Conservation (phyloP, 1,284 basidiomycete genomes). For the Heimioporus retisporus region DNA sequence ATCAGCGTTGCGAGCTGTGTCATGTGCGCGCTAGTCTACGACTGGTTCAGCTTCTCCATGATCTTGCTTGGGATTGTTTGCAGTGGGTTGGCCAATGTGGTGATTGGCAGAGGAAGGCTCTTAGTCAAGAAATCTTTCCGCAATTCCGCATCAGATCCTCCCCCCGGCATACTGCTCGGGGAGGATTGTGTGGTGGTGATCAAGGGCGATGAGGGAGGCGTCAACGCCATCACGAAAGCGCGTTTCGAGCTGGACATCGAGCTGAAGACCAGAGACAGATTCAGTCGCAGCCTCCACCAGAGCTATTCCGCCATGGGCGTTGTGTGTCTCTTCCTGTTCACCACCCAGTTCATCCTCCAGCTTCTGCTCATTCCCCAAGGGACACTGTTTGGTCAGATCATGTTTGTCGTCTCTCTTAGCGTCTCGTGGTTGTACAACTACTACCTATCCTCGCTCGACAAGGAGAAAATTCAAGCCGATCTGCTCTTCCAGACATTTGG, state of each 20-base stretch:
- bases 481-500: too few relatives aligned
- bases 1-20: slow-evolving; percentile 28
- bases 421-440: slow-evolving; percentile 40
- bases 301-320: slow-evolving; percentile 18
- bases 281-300: slow-evolving; percentile 20
- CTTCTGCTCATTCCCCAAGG: slow-evolving; percentile 38
- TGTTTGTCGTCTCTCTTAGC: slow-evolving; percentile 36
- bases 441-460: slow-evolving; percentile 39
- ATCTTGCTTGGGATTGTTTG: slow-evolving; percentile 40
- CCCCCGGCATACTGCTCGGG: slow-evolving; percentile 17
- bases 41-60: slow-evolving; percentile 38
- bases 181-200: slow-evolving; percentile 22
- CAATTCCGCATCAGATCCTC: slow-evolving; percentile 20
- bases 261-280: slow-evolving; percentile 24
- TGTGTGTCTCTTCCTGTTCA: slow-evolving; percentile 31
- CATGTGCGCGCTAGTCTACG: slow-evolving; percentile 26
- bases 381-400: slow-evolving; percentile 39
- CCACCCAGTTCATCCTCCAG: slow-evolving; percentile 35
- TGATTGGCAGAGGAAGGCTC: slow-evolving; percentile 35
- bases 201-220: slow-evolving; percentile 35
- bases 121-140: slow-evolving; percentile 10
- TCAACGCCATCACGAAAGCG: slow-evolving; percentile 24
- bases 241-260: too few relatives aligned
- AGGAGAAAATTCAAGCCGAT: slow-evolving; percentile 35
- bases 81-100: slow-evolving; percentile 32